Conservation (phyloP, 257 asterid genomes). For the Nyctanthes arbortristis region DNA sequence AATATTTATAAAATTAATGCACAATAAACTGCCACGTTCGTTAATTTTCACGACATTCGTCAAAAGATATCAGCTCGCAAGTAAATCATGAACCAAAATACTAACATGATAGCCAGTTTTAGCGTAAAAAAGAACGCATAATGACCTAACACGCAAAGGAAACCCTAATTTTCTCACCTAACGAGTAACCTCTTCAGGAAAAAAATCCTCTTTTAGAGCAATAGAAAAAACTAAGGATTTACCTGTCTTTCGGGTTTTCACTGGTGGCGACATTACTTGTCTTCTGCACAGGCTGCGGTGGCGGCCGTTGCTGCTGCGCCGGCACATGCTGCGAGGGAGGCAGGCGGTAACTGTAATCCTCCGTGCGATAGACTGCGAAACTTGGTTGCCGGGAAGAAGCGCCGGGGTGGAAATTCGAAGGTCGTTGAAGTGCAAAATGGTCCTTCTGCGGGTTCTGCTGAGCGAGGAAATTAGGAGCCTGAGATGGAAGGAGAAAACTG, state of each 20-base stretch:
- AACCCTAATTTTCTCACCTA: conserved; percentile 30
- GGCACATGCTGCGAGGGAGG: conserved; percentile 19
- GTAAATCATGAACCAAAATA: background rate
- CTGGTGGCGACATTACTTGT: conserved; percentile 27
- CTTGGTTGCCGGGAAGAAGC: conserved; percentile 34
- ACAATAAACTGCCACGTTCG: background rate
- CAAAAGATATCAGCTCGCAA: conserved; percentile 5
- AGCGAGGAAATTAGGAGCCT: conserved; percentile 10
- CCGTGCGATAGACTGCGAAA: conserved; percentile 38
- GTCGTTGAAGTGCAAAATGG: conserved; percentile 30
- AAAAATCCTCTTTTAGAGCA: background rate
- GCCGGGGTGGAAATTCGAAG: conserved; percentile 38
- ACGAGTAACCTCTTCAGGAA: conserved; percentile 13
- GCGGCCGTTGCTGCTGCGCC: conserved; percentile 33
- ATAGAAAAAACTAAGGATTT: background rate
- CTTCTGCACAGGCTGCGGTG: conserved; percentile 23
- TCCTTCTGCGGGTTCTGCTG: too few species aligned
- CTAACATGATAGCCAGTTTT: background rate
- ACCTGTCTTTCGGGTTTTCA: conserved; percentile 55
- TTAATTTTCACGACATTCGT: background rate
- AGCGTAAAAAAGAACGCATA: conserved; percentile 20
- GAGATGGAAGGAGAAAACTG: conserved; percentile 42
- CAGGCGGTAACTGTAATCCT: conserved; percentile 42
- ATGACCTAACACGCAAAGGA: conserved; percentile 13
- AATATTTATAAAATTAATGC: background rate